These are phyloP conservation scores for Cucumis melo DNA, from an alignment of 306 rosid species.

Conservation along the genomic window DNA sequence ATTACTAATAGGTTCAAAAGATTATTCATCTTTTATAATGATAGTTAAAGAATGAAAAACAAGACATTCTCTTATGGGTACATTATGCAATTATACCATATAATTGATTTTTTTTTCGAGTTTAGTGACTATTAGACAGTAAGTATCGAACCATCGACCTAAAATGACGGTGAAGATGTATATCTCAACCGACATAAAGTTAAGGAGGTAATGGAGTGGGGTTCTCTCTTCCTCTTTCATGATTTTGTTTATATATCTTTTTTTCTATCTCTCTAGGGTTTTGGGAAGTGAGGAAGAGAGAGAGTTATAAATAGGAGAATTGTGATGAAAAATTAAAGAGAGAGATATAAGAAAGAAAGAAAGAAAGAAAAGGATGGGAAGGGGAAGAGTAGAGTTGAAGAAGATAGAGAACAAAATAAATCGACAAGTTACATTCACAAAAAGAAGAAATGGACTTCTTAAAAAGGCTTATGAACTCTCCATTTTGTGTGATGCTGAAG, in stretches of 20 bases:
- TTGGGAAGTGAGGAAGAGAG: not conserved
- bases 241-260: not conserved
- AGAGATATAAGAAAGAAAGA: not conserved
- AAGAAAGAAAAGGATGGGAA: slow-evolving; percentile 33
- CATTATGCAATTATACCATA: no score
- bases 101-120: no score
- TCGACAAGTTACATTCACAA: slow-evolving; percentile 76
- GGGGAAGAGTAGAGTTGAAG: slow-evolving; percentile 80
- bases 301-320: not conserved
- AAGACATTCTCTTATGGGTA: no score
- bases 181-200: not conserved
- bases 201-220: not conserved
- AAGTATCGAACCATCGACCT: no score
- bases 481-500: slow-evolving; percentile 71
- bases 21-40: no score
- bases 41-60: no score
- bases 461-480: slow-evolving; percentile 87
- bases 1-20: no score
- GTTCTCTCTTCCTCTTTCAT: not conserved
- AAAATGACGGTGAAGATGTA: not conserved
- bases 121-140: no score
- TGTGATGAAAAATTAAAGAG: not conserved
- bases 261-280: not conserved
- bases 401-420: slow-evolving; percentile 82
- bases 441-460: slow-evolving; percentile 61